Conservation (phyloP, 176 grass and related monocot species). For the Juncus inflexus region DNA sequence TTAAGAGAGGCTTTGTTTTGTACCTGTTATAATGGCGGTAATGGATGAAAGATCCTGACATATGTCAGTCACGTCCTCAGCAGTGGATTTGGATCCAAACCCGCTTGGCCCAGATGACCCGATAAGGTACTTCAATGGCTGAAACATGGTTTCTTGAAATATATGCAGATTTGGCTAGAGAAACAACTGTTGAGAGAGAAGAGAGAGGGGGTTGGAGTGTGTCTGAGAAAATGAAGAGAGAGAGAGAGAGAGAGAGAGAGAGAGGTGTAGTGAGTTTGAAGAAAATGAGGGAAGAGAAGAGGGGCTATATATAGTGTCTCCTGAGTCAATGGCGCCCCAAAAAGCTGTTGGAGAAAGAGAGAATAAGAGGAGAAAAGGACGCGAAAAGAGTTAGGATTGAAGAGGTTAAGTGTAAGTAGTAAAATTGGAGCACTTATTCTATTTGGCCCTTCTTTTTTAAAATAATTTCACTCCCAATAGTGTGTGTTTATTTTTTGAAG, state of each 20-base stretch:
- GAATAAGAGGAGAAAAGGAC: constrained; percentile 20
- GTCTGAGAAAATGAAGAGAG: not conserved
- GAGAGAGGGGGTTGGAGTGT: not conserved
- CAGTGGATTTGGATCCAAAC: constrained; percentile 73
- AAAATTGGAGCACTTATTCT: too few relatives aligned
- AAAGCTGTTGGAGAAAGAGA: constrained; percentile 32
- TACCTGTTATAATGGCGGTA: constrained; percentile 91
- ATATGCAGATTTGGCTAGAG: not conserved
- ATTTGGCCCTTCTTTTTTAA: too few relatives aligned
- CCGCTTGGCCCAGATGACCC: constrained; percentile 69
- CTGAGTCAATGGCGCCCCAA: constrained; percentile 16
- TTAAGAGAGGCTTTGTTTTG: not conserved
- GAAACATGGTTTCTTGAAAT: constrained; percentile 19
- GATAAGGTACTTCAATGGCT: constrained; percentile 63
- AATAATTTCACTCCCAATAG: too few relatives aligned
- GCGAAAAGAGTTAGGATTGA: not conserved
- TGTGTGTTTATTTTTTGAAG: too few relatives aligned
- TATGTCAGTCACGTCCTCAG: constrained; percentile 50
- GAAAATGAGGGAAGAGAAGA: constrained; percentile 10
- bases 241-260: not conserved
- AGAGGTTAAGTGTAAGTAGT: too few relatives aligned
- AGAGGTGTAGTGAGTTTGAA: constrained; percentile 4
- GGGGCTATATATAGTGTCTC: constrained; percentile 25
- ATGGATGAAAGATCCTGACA: constrained; percentile 47
- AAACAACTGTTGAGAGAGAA: constrained; percentile 2